Conservation (phyloP, 1,139 yeast genomes). For the Candida dubliniensis region DNA sequence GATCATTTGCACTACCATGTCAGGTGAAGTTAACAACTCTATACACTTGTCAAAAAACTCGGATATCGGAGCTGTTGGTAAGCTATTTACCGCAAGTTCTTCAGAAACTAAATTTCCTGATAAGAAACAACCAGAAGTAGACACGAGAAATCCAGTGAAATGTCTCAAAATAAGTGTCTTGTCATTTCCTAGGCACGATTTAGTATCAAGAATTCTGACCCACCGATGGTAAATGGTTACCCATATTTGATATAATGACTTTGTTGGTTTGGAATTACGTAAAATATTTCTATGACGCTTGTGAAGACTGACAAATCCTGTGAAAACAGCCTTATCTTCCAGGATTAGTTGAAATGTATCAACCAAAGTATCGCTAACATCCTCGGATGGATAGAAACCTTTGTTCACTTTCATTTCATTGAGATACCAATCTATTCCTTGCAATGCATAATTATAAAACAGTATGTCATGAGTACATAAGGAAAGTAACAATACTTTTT, state of each 20-base stretch:
- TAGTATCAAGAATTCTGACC: constrained; percentile 35
- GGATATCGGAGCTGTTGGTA: constrained; percentile 31
- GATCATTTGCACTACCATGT: constrained; percentile 50
- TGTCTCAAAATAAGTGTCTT: constrained; percentile 53
- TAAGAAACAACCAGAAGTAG: constrained; percentile 57
- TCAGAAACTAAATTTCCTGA: constrained; percentile 25
- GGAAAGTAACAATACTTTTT: constrained; percentile 49
- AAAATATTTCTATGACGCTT: constrained; percentile 61
- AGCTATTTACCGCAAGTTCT: constrained; percentile 26
- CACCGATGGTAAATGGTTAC: constrained; percentile 57
- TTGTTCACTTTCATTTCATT: constrained; percentile 28
- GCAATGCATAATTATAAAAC: constrained; percentile 52
- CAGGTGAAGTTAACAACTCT: constrained; percentile 47
- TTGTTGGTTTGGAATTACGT: constrained; percentile 58
- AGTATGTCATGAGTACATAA: constrained; percentile 60
- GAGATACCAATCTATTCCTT: constrained; percentile 47
- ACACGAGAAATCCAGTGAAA: constrained; percentile 61
- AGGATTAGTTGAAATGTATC: constrained; percentile 52
- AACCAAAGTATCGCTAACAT: constrained; percentile 24
- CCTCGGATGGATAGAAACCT: constrained; percentile 10
- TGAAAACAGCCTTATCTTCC: constrained; percentile 60
- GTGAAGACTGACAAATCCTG: constrained; percentile 77
- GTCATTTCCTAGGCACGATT: constrained; percentile 21
- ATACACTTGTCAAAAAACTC: constrained; percentile 54
- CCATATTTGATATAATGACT: constrained; percentile 64